Evolutionary conservation across 148 eudicot genomes (phyloP), one percentile per base, ranked within the genome.

Genomic region (Camellia lanceoleosa): DNA sequence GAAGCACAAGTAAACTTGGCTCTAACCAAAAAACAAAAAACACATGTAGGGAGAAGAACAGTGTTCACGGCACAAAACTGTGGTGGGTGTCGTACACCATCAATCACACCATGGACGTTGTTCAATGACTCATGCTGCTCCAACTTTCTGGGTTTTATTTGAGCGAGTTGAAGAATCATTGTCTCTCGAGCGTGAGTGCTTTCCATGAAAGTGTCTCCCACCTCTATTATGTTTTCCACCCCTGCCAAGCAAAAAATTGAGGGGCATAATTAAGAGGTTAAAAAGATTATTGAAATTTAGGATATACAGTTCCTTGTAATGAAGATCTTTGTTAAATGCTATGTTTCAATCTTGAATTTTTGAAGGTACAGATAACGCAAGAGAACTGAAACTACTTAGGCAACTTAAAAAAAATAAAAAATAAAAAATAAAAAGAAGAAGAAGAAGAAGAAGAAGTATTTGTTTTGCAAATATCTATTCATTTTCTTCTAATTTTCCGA

Each of bases 161-260:
- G 88, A 86, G 54, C 98, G 99, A 60, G 86, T 82, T 8, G 72
- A 83, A 30, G 82, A 79, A 70, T 89, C 88, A 20, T 86, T 83
- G 3, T 88, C 96, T 49, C 97, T 89, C 2, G 89, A 86, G 19
- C 92, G 88, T 15, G 85, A 82, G 63, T 81, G 86, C 80, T 87
- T 89, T 73, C 93, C 90, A 43, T 90, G 85, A 54, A 80, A 87
- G n/a, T 80, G 81, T 77, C 88, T 85, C 78, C 98, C 90, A 5
- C 97, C 93, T 66, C 88, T 81, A 47, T 77, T 79, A 75, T 73
- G 46, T 81, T 73, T 92, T 76, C 97, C 97, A 79, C 99, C 97
- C 89, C 98, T 95, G 88, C 65, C 5, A 55, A 14, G 64, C 44
- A 66, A 77, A 77, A 71, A 20, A 30, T 30, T 15, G 55, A 43